These are phyloP conservation scores for Penicillium digitatum DNA, from an alignment of 2,329 filamentous ascomycete species.

Conservation along the genomic window DNA sequence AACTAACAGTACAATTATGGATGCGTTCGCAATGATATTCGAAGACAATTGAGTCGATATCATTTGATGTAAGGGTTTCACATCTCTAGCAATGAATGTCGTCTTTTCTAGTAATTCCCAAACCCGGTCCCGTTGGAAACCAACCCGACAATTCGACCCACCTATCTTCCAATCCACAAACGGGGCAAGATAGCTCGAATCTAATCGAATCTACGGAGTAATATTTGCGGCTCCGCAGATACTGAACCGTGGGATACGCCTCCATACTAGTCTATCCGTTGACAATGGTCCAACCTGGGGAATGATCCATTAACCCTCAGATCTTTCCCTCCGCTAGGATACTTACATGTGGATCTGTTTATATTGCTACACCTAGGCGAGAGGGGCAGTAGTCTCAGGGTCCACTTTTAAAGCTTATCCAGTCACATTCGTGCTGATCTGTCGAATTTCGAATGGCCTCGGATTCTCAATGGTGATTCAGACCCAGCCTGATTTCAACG, in stretches of 20 bases:
- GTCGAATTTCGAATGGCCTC: not conserved
- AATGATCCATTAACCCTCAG: not conserved
- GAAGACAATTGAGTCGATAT: not conserved
- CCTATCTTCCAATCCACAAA: not conserved
- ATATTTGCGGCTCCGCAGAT: not conserved
- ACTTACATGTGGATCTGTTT: not conserved
- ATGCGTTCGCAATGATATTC: not conserved
- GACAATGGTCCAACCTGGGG: not conserved
- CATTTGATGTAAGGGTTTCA: not conserved
- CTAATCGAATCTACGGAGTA: not conserved
- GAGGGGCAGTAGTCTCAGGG: not conserved
- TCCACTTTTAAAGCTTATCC: not conserved
- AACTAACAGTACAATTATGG: not conserved
- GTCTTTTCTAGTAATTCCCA: not conserved
- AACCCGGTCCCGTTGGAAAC: slow-evolving; percentile 1
- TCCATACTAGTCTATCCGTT: not conserved
- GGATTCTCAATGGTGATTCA: slow-evolving; percentile 10
- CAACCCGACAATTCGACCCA: not conserved
- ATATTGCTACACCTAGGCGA: not conserved
- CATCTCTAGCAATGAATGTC: not conserved
- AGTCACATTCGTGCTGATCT: not conserved
- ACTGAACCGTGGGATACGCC: not conserved
- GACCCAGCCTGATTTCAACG: slow-evolving; percentile 10
- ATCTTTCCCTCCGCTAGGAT: not conserved
- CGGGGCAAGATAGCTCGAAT: not conserved